Percentiles rank a stretch among this genome's conserved stretches.
These are phyloP conservation scores for Mangifera indica DNA, from an alignment of 345 rosid species.

Conservation along the genomic window DNA sequence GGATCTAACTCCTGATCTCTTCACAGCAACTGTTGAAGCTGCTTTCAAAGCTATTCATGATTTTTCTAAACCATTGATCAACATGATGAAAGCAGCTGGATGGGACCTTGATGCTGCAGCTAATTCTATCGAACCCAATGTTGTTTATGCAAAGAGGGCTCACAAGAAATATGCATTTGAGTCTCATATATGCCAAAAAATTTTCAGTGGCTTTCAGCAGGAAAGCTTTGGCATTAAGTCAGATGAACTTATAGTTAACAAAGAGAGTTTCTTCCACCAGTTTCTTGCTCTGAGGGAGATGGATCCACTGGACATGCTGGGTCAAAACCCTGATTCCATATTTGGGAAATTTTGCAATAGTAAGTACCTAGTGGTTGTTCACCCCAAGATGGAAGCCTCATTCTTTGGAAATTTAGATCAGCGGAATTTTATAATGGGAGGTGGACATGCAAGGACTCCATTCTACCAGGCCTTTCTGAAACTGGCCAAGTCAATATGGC, in stretches of 20 bases:
- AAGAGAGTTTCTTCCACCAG: conserved; percentile 70
- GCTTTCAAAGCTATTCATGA: conserved; percentile 77
- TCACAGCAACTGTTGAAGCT: conserved; percentile 55
- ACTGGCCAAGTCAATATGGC: conserved; percentile 76
- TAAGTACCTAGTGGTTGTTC: conserved; percentile 66
- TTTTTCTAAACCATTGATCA: conserved; percentile 78
- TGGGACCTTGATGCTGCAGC: conserved; percentile 96
- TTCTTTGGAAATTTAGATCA: conserved; percentile 84
- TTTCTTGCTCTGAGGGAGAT: conserved; percentile 62
- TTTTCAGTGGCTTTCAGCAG: conserved; percentile 79
- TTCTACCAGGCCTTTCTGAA: conserved; percentile 76
- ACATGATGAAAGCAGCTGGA: conserved; percentile 92
- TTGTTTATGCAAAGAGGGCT: conserved; percentile 73
- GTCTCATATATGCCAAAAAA: conserved; percentile 78
- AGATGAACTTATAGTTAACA: conserved; percentile 34
- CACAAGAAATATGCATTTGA: conserved; percentile 84
- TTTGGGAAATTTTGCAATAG: conserved; percentile 73
- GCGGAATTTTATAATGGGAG: conserved; percentile 61
- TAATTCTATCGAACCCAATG: conserved; percentile 65
- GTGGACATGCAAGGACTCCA: conserved; percentile 79
- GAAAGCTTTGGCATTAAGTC: conserved; percentile 49
- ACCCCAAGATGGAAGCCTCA: conserved; percentile 86
- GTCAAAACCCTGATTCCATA: conserved; percentile 71
- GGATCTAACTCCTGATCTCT: conserved; percentile 65
- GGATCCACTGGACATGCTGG: conserved; percentile 67